phyloP scores from a whole-genome alignment of 495 filamentous ascomycete species.

The Neurospora sp. region DNA sequence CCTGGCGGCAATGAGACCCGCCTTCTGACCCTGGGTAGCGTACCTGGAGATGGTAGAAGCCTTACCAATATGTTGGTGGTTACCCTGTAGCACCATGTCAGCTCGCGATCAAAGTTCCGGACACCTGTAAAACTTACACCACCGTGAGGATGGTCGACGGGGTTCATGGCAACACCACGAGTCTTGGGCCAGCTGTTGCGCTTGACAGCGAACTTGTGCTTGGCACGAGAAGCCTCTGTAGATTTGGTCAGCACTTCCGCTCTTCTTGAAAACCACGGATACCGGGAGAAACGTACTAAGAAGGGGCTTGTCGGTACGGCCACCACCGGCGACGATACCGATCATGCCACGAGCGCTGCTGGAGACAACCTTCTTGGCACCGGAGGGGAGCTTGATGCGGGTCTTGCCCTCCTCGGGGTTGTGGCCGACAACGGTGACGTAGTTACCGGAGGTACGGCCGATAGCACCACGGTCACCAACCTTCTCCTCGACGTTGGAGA shows the following conservation, averaged over 20 bases:
- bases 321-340: constrained; percentile 97
- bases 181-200: constrained; percentile 99
- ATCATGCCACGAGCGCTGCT: constrained; percentile 93
- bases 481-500: constrained; percentile 99
- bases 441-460: constrained; percentile 95
- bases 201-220: constrained; percentile 99
- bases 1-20: constrained; percentile 98
- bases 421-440: constrained; percentile 97
- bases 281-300: constrained; percentile 50
- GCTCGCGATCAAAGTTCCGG: constrained; percentile 4
- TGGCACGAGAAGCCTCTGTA: constrained; percentile 89
- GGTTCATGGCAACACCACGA: constrained; percentile 99
- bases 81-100: constrained; percentile 57
- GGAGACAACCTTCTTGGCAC: constrained; percentile 97
- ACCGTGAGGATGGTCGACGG: constrained; percentile 99
- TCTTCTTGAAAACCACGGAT: background rate
- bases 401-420: constrained; percentile 99
- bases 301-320: constrained; percentile 97
- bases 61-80: constrained; percentile 99
- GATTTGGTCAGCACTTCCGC: constrained; percentile 12
- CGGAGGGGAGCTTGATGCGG: constrained; percentile 95
- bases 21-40: constrained; percentile 97
- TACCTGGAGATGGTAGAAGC: constrained; percentile 98
- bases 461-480: constrained; percentile 90
- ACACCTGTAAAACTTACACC: constrained; percentile 33